Percentiles rank a stretch among this genome's conserved stretches.
phyloP scores from a whole-genome alignment of 2,329 filamentous ascomycete genomes.

The Xylariaceae sp. region DNA sequence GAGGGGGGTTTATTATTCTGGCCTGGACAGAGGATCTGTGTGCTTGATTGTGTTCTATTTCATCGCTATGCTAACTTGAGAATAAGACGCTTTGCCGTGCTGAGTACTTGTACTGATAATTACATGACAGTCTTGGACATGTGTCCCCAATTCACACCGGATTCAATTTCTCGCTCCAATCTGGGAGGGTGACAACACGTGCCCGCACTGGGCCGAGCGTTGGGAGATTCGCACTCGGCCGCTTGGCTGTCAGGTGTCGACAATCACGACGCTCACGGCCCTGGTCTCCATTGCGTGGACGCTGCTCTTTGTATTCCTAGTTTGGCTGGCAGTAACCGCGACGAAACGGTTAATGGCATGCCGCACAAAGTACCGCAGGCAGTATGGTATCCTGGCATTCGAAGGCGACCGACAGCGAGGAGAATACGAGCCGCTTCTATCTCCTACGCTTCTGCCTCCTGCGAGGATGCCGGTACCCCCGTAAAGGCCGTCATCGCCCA shows the following conservation, averaged over 20 bases:
- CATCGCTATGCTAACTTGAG: not conserved
- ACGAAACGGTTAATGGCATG: constrained; percentile 9
- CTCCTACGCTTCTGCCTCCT: constrained; percentile 5
- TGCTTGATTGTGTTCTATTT: too few species aligned
- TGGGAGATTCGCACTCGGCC: constrained; percentile 35
- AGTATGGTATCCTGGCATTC: constrained; percentile 18
- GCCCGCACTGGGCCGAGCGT: constrained; percentile 45
- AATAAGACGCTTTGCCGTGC: not conserved
- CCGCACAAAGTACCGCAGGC: constrained; percentile 18
- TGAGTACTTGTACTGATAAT: not conserved
- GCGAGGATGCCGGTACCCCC: not conserved
- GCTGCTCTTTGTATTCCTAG: constrained; percentile 21
- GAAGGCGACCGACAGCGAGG: not conserved
- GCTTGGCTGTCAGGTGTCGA: constrained; percentile 36
- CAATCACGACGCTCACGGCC: constrained; percentile 34
- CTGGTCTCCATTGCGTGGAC: constrained; percentile 31
- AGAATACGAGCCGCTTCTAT: constrained; percentile 16
- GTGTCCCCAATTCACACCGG: constrained; percentile 45
- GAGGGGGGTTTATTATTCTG: too few species aligned
- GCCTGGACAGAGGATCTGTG: too few species aligned
- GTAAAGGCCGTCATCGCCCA: not conserved
- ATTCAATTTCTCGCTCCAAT: constrained; percentile 47
- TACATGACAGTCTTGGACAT: constrained; percentile 43
- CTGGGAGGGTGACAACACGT: constrained; percentile 42
- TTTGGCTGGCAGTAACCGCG: constrained; percentile 15